Evolutionary conservation across 306 rosid species (phyloP).

Genomic region (Vigna unguiculata): DNA sequence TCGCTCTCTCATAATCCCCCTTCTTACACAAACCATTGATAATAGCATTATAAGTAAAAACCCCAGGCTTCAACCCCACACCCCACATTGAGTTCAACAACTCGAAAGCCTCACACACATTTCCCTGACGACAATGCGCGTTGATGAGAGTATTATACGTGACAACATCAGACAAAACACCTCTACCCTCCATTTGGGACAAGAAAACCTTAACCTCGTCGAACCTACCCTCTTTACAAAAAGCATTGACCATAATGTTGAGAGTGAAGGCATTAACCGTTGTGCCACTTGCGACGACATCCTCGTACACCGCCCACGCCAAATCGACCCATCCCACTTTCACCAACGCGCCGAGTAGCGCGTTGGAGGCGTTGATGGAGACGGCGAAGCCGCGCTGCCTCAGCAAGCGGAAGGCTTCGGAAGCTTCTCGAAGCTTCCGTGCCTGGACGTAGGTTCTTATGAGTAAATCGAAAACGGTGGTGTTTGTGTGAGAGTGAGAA

Average conservation of each 20-base stretch:
- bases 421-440: constrained; percentile 82
- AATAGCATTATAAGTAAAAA: constrained; percentile 79
- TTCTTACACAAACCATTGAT: constrained; percentile 81
- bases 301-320: constrained; percentile 72
- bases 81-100: constrained; percentile 55
- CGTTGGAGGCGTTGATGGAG: constrained; percentile 78
- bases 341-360: constrained; percentile 84
- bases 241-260: constrained; percentile 90
- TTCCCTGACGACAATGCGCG: constrained; percentile 73
- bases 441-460: constrained; percentile 89
- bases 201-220: constrained; percentile 58
- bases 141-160: constrained; percentile 81
- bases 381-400: constrained; percentile 58
- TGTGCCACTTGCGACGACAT: constrained; percentile 57
- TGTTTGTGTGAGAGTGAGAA: neutral
- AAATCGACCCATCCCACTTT: constrained; percentile 85
- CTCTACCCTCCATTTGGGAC: constrained; percentile 64
- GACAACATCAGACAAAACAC: constrained; percentile 69
- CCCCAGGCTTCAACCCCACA: constrained; percentile 70
- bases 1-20: constrained; percentile 66
- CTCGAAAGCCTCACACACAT: constrained; percentile 61
- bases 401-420: constrained; percentile 65
- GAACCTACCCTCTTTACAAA: constrained; percentile 73
- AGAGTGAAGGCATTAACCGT: constrained; percentile 73
- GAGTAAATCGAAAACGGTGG: constrained; percentile 67